phyloP scores from a whole-genome alignment of 2,329 filamentous ascomycete genomes.

The Stagonosporopsis chrysanthemi region DNA sequence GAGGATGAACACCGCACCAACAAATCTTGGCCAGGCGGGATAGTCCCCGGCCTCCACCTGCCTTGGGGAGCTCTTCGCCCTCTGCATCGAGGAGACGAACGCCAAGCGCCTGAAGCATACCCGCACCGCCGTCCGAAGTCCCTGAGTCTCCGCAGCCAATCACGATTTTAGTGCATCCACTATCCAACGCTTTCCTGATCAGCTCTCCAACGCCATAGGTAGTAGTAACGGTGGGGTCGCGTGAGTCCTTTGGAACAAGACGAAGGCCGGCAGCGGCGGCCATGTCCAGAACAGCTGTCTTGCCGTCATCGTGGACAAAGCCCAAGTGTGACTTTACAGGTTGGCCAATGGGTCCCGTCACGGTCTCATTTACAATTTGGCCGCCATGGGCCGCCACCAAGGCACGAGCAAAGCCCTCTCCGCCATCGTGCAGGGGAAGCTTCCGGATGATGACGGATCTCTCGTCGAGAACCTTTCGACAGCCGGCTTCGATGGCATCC shows the following conservation, averaged over 20 bases:
- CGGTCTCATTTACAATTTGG: conserved; percentile 45
- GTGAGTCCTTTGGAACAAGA: conserved; percentile 54
- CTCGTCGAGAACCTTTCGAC: conserved; percentile 52
- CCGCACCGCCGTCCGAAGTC: conserved; percentile 62
- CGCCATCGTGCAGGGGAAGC: conserved; percentile 61
- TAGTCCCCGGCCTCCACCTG: conserved; percentile 54
- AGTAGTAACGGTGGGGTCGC: conserved; percentile 59
- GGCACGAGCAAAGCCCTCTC: conserved; percentile 60
- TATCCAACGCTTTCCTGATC: conserved; percentile 56
- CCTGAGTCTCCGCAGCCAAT: conserved; percentile 64
- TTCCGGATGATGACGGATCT: conserved; percentile 56
- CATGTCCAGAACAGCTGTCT: conserved; percentile 60
- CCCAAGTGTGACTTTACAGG: conserved; percentile 58
- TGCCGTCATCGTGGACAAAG: conserved; percentile 50
- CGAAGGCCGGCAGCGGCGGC: conserved; percentile 62
- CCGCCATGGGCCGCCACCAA: conserved; percentile 56
- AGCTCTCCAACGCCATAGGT: conserved; percentile 62
- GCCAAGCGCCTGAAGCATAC: conserved; percentile 63
- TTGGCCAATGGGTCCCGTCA: conserved; percentile 56
- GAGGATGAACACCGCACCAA: conserved; percentile 50
- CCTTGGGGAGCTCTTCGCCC: conserved; percentile 49
- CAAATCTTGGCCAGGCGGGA: conserved; percentile 51
- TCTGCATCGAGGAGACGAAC: conserved; percentile 53
- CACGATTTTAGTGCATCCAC: conserved; percentile 56
- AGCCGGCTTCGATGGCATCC: conserved; percentile 59